Evolutionary conservation across 2,329 filamentous ascomycete genomes (phyloP), one percentile per base, ranked within the genome.

Genomic region (Periconia digitata): DNA sequence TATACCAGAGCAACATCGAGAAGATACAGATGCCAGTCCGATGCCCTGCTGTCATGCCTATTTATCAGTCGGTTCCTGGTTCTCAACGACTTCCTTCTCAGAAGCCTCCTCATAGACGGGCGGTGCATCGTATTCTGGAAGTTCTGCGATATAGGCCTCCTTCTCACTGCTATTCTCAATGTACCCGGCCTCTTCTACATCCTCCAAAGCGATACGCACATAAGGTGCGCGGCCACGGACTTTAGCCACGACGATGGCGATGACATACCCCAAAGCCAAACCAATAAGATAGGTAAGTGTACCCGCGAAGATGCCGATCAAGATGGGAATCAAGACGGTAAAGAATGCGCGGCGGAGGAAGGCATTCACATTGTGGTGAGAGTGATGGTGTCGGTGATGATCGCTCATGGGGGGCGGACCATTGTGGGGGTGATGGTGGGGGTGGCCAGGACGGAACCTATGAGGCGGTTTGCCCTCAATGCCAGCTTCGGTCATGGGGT

Each of bases 301-400:
- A 62, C 87, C 87, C 38, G 85, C 84, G 20, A 83, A 78, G 54
- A 90, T 78, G 49, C 87, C 87, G 54, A 89, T 78, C 44, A 87
- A 72, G 44, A 89, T 76, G 1, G 87, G 87, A 34, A 90, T 75
- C 40, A 90, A 67, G 38, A 90, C 79, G 52, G 85, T 82, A 32
- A 83, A 75, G 53, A 80, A 76, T 42, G 87, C 76, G 58, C 80
- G 80, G 61, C 77, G 63, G 29, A 65, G 46, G 51, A 69, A 66
- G 59, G 58, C 63, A 43, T 63, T 58, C 41, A 66, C 29, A 37
- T 57, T 55, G 52, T 64, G 57, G 41, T 58, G 53, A 35, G 45
- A 20, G 40, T 57, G 55, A 46, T 66, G 62, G 35, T 47, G 56
- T 23, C 50, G 37, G n/a, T 21, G 37, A 34, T 49, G 42, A 17